phyloP scores from a whole-genome alignment of 345 rosid genomes.

The Eutrema heterophyllum region DNA sequence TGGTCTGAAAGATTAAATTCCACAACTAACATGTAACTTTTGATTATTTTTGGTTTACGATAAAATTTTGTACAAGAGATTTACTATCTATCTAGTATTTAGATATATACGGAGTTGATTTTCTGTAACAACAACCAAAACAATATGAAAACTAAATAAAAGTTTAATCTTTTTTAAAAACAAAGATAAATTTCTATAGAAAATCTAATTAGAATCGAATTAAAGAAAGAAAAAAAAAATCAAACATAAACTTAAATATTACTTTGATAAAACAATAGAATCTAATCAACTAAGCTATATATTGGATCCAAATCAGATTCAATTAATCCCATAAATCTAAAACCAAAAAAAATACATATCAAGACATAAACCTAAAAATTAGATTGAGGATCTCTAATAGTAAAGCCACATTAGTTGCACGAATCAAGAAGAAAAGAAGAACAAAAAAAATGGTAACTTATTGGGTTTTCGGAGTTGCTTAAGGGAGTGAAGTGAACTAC shows the following conservation, averaged over 20 bases:
- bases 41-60: background rate
- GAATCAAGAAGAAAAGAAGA: slow-evolving; percentile 16
- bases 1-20: background rate
- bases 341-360: too few relatives aligned
- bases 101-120: too few relatives aligned
- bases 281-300: background rate
- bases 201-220: background rate
- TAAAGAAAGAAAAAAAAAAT: background rate
- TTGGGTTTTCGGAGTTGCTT: slow-evolving; percentile 25
- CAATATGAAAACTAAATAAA: background rate
- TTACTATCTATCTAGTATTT: background rate
- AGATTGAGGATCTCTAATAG: background rate
- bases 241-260: too few relatives aligned
- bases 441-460: background rate
- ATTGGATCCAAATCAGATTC: background rate
- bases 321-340: background rate
- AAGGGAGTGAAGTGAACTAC: slow-evolving; percentile 21
- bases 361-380: background rate
- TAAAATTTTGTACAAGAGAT: background rate
- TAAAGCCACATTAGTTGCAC: background rate
- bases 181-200: too few relatives aligned
- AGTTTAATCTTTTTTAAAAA: too few relatives aligned
- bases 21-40: background rate
- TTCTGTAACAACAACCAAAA: background rate
- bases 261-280: too few relatives aligned